These are phyloP conservation scores for Leccinum subfulvum DNA, from an alignment of 1,284 basidiomycete species.

Conservation along the genomic window DNA sequence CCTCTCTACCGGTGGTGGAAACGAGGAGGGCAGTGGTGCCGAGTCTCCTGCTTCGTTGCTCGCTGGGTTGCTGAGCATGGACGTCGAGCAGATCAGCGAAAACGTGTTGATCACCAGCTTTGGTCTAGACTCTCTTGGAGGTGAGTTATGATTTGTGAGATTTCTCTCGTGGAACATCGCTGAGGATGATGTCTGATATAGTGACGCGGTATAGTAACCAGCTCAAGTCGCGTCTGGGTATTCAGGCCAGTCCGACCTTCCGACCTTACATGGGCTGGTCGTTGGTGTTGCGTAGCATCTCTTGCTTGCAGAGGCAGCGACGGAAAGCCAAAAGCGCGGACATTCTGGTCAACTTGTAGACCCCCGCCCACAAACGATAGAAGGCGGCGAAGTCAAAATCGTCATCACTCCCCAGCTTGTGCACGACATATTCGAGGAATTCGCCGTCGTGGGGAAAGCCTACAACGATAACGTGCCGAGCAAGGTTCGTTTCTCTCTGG, in stretches of 20 bases:
- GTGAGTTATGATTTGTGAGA: constrained; percentile 12
- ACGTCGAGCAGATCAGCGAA: constrained; percentile 27
- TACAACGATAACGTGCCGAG: constrained; percentile 1
- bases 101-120: constrained; percentile 33
- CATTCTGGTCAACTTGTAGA: constrained; percentile 86
- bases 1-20: constrained; percentile 17
- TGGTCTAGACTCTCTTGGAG: constrained; percentile 32
- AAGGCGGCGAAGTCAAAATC: constrained; percentile 65
- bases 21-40: constrained; percentile 9
- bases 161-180: background rate
- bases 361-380: constrained; percentile 79
- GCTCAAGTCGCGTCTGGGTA: constrained; percentile 27
- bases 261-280: background rate
- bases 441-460: background rate
- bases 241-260: constrained; percentile 40
- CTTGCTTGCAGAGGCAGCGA: constrained; percentile 50
- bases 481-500: background rate
- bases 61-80: constrained; percentile 25
- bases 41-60: constrained; percentile 30
- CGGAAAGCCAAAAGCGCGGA: constrained; percentile 66
- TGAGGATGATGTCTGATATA: background rate
- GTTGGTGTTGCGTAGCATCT: background rate
- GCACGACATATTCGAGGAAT: background rate
- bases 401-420: constrained; percentile 1
- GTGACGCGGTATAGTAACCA: constrained; percentile 30